A percentile compares a stretch with the other conserved stretches of the same genome.
Evolutionary conservation across 2,329 filamentous ascomycete species (phyloP).

Genomic region (Metarhizium brunneum): DNA sequence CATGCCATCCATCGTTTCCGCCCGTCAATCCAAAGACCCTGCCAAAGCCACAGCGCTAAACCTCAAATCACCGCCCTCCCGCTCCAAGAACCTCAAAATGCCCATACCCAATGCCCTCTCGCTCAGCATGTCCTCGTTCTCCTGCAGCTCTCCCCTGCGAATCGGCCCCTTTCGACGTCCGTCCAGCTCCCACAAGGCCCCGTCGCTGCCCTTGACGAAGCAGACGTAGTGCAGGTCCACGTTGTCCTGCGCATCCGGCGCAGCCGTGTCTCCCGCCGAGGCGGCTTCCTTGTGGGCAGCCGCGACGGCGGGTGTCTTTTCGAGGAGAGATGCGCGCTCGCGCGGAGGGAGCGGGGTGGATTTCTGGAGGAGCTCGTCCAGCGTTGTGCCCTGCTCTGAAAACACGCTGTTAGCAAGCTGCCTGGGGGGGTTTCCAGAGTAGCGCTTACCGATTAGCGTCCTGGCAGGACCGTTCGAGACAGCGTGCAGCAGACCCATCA

Average conservation of each 20-base stretch:
- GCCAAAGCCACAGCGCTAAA: slow-evolving; percentile 51
- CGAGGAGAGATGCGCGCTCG: slow-evolving; percentile 64
- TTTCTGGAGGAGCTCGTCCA: slow-evolving; percentile 56
- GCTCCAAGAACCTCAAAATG: slow-evolving; percentile 45
- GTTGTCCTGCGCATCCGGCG: slow-evolving; percentile 68
- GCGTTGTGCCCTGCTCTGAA: slow-evolving; percentile 39
- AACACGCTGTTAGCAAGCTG: background rate
- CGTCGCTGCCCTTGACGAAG: slow-evolving; percentile 69
- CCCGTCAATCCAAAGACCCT: slow-evolving; percentile 35
- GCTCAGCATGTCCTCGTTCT: slow-evolving; percentile 64
- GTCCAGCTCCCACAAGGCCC: slow-evolving; percentile 53
- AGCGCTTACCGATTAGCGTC: slow-evolving; percentile 42
- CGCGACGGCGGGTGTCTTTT: slow-evolving; percentile 67
- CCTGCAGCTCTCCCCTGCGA: slow-evolving; percentile 42
- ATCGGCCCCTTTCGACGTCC: slow-evolving; percentile 50
- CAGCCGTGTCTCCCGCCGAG: slow-evolving; percentile 64
- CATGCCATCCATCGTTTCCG: background rate
- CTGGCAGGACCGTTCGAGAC: slow-evolving; percentile 67
- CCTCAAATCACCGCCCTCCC: slow-evolving; percentile 45
- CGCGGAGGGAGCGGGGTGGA: slow-evolving; percentile 61
- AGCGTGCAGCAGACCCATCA: slow-evolving; percentile 82
- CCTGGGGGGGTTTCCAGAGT: background rate
- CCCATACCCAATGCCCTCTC: slow-evolving; percentile 66
- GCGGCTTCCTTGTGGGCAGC: slow-evolving; percentile 72
- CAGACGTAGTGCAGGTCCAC: slow-evolving; percentile 95